These are phyloP conservation scores for Ceratocystis lukuohia DNA, from an alignment of 2,329 filamentous ascomycete genomes.

Conservation along the genomic window DNA sequence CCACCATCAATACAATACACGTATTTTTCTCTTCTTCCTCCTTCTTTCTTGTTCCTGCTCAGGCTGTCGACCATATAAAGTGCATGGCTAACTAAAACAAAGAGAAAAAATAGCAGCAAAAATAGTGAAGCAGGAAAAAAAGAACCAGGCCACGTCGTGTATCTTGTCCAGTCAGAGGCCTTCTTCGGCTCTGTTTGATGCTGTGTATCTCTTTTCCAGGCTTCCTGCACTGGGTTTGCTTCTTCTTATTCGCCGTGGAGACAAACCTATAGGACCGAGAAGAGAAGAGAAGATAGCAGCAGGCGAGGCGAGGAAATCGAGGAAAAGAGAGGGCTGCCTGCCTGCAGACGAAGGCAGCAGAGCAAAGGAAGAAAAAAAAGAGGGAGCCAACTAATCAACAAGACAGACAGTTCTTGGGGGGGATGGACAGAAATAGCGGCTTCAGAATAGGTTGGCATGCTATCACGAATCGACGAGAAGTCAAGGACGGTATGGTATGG, in stretches of 20 bases:
- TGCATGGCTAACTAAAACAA: not conserved
- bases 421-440: no score
- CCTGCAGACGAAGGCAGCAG: not conserved
- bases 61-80: not conserved
- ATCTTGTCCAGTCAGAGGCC: not conserved
- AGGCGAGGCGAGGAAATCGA: not conserved
- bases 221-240: not conserved
- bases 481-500: no score
- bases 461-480: no score
- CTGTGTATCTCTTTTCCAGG: not conserved
- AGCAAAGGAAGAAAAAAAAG: not conserved
- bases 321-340: not conserved
- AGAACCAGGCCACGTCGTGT: not conserved
- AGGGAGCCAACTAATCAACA: not conserved
- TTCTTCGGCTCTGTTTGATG: not conserved
- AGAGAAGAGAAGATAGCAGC: no score
- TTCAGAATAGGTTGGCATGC: no score
- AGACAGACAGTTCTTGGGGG: not conserved
- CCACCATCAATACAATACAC: not conserved
- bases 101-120: no score
- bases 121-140: not conserved
- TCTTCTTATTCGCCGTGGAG: not conserved
- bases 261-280: not conserved
- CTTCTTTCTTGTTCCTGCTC: not conserved
- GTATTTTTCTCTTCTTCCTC: not conserved